These are phyloP conservation scores for Zalaria sp. DNA, from an alignment of 2,329 filamentous ascomycete genomes.

Conservation along the genomic window DNA sequence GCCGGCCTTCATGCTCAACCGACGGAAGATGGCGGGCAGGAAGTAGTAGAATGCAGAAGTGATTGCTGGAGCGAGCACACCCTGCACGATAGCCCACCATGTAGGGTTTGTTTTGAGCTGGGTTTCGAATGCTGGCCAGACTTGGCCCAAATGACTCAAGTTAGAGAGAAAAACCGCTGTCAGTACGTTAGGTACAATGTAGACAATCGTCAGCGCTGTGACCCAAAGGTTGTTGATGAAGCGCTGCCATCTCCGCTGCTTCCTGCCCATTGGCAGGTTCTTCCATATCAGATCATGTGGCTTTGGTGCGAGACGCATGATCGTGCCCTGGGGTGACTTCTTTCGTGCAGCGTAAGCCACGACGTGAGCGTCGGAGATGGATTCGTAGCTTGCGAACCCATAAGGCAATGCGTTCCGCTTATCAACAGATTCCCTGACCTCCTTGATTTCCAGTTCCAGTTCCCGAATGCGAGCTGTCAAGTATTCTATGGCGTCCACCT, in stretches of 20 bases:
- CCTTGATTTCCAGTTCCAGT: constrained; percentile 71
- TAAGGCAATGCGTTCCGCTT: constrained; percentile 79
- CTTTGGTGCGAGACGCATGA: constrained; percentile 63
- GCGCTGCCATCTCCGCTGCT: constrained; percentile 55
- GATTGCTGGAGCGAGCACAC: constrained; percentile 76
- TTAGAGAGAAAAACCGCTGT: constrained; percentile 91
- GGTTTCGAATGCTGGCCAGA: constrained; percentile 63
- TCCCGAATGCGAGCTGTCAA: constrained; percentile 71
- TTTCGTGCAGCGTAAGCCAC: constrained; percentile 71
- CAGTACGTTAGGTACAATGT: constrained; percentile 84
- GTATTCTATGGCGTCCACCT: constrained; percentile 90
- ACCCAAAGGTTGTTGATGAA: constrained; percentile 80
- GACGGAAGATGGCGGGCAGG: constrained; percentile 81
- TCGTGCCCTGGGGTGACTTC: constrained; percentile 67
- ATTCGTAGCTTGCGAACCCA: constrained; percentile 87
- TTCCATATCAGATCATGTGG: constrained; percentile 94
- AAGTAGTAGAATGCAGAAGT: constrained; percentile 79
- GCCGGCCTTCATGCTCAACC: constrained; percentile 67
- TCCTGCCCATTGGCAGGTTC: constrained; percentile 63
- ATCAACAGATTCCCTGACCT: constrained; percentile 69
- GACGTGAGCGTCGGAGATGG: constrained; percentile 73
- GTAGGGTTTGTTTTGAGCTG: constrained; percentile 48
- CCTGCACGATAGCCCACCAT: constrained; percentile 80
- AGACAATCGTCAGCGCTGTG: constrained; percentile 62
- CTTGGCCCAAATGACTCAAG: constrained; percentile 59